phyloP scores from a whole-genome alignment of 257 asterid genomes.

The Catharanthus roseus region DNA sequence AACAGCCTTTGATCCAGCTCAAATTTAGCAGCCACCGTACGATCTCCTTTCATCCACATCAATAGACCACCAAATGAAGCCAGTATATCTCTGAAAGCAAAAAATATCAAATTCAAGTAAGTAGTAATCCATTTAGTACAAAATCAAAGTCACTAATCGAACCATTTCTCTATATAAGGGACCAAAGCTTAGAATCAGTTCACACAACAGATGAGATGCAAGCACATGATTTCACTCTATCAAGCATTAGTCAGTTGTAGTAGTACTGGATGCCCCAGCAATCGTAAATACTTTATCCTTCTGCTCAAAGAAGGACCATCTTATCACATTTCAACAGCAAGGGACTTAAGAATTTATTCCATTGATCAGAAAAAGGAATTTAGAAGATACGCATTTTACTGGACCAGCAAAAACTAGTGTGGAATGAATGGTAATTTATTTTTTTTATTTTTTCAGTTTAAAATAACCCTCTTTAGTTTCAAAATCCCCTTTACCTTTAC shows the following conservation, averaged over 20 bases:
- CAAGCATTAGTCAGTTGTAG: background rate
- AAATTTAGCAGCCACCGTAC: slow-evolving; percentile 54
- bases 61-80: slow-evolving; percentile 77
- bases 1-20: slow-evolving; percentile 85
- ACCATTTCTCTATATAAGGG: too few species aligned
- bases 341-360: background rate
- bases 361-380: background rate
- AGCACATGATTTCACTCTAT: background rate
- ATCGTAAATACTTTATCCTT: background rate
- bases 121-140: too few species aligned
- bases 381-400: background rate
- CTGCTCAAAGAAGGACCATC: background rate
- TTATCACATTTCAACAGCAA: background rate
- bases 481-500: too few species aligned
- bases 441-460: too few species aligned
- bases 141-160: background rate
- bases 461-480: too few species aligned
- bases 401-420: too few species aligned
- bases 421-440: background rate
- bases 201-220: background rate
- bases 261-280: background rate
- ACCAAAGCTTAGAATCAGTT: background rate
- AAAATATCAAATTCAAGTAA: too few species aligned
- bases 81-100: slow-evolving; percentile 47
- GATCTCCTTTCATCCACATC: too few species aligned